Conservation (phyloP, 1,139 yeast species). For the Geotrichum restrictum region DNA sequence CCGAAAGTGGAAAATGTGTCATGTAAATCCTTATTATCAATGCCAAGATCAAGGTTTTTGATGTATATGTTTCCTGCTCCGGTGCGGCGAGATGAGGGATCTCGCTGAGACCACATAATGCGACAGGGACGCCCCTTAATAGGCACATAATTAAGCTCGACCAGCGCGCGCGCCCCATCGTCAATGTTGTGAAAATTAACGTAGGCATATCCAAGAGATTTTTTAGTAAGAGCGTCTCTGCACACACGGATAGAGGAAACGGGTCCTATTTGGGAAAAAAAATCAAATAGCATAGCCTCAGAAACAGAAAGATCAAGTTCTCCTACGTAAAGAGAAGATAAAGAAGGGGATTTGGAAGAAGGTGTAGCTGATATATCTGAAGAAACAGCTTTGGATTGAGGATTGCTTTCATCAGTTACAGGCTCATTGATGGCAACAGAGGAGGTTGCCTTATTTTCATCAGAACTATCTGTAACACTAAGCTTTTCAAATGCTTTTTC, state of each 20-base stretch:
- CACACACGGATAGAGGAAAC: slow-evolving; percentile 97
- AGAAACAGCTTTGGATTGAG: neutral
- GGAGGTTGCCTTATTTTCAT: slow-evolving; percentile 30
- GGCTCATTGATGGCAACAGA: slow-evolving; percentile 25
- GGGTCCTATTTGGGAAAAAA: slow-evolving; percentile 92
- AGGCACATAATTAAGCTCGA: slow-evolving; percentile 88
- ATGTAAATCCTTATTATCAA: slow-evolving; percentile 97
- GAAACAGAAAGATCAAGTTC: slow-evolving; percentile 90
- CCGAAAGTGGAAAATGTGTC: slow-evolving; percentile 98
- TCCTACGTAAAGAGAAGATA: slow-evolving; percentile 94
- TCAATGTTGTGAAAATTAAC: slow-evolving; percentile 88
- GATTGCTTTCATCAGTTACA: slow-evolving; percentile 3
- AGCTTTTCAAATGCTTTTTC: slow-evolving; percentile 41
- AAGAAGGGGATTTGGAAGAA: slow-evolving; percentile 41
- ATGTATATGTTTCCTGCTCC: slow-evolving; percentile 97
- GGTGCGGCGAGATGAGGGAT: slow-evolving; percentile 90
- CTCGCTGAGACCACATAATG: slow-evolving; percentile 99
- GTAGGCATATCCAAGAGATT: slow-evolving; percentile 96
- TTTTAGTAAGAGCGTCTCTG: slow-evolving; percentile 96
- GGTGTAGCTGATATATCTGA: slow-evolving; percentile 38
- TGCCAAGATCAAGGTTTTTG: slow-evolving; percentile 97
- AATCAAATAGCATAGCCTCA: slow-evolving; percentile 91
- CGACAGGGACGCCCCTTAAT: slow-evolving; percentile 97
- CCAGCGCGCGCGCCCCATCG: slow-evolving; percentile 93
- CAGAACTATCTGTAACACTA: slow-evolving; percentile 32